These are phyloP conservation scores for Reutealis trisperma DNA, from an alignment of 345 rosid genomes.

Conservation along the genomic window DNA sequence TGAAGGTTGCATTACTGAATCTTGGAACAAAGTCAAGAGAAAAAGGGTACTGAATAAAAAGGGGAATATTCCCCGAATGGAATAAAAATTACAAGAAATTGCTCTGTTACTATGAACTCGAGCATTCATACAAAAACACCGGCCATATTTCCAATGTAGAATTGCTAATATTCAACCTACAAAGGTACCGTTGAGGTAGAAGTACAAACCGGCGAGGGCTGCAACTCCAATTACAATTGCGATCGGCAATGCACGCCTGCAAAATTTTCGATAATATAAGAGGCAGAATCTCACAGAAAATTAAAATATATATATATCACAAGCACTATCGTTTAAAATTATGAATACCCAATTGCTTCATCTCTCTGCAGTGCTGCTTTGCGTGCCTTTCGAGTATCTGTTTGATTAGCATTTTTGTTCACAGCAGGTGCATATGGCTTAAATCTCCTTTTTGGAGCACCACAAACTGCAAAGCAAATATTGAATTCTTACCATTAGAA, in stretches of 20 bases:
- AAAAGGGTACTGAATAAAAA: not conserved
- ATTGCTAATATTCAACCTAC: slow-evolving; percentile 21
- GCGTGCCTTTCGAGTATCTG: slow-evolving; percentile 66
- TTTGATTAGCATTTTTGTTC: slow-evolving; percentile 58
- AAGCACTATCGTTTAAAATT: not conserved
- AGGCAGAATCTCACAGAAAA: not conserved
- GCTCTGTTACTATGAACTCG: not conserved
- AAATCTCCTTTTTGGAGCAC: slow-evolving; percentile 92
- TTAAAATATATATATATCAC: not conserved
- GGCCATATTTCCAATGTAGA: not conserved
- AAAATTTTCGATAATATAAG: not conserved
- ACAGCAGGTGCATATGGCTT: slow-evolving; percentile 65
- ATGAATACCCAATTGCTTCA: slow-evolving; percentile 66
- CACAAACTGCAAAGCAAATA: slow-evolving; percentile 63
- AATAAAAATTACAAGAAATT: slow-evolving; percentile 17
- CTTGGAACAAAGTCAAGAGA: not conserved
- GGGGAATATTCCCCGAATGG: not conserved
- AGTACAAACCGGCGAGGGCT: slow-evolving; percentile 73
- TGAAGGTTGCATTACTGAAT: not conserved
- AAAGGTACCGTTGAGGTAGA: slow-evolving; percentile 58
- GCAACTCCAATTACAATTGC: slow-evolving; percentile 63
- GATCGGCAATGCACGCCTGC: slow-evolving; percentile 78
- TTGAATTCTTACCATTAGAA: not conserved
- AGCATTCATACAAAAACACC: not conserved
- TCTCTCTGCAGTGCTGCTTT: slow-evolving; percentile 71